Conservation (phyloP, 1,139 yeast genomes). For the Geotrichum europaeum region DNA sequence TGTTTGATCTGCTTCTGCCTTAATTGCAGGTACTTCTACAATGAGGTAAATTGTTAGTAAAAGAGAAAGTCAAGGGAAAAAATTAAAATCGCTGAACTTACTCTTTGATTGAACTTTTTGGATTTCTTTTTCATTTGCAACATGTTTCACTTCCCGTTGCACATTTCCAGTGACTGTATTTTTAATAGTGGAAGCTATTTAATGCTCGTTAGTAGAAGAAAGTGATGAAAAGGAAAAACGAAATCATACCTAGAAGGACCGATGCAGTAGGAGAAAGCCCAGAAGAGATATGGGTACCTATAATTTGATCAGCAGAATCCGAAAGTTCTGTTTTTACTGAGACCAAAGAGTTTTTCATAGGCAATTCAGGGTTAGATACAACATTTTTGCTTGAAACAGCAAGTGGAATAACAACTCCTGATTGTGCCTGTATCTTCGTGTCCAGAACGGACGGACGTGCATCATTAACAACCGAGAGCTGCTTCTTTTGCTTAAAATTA, state of each 20-base stretch:
- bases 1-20: background rate
- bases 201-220: too few relatives aligned
- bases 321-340: background rate
- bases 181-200: background rate
- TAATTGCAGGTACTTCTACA: background rate
- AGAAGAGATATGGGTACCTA: background rate
- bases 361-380: background rate
- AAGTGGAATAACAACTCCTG: background rate
- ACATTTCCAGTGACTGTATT: background rate
- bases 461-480: background rate
- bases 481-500: background rate
- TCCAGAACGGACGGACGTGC: background rate
- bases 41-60: background rate
- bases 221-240: background rate
- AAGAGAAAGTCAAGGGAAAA: too few relatives aligned
- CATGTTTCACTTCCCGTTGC: background rate
- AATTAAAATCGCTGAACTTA: background rate
- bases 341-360: background rate
- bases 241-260: background rate
- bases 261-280: background rate
- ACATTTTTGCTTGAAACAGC: background rate
- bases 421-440: background rate
- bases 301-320: background rate
- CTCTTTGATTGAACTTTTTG: background rate
- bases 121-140: background rate